phyloP scores from a whole-genome alignment of 805 yeast species.

The Dipodascopsis uninucleata region DNA sequence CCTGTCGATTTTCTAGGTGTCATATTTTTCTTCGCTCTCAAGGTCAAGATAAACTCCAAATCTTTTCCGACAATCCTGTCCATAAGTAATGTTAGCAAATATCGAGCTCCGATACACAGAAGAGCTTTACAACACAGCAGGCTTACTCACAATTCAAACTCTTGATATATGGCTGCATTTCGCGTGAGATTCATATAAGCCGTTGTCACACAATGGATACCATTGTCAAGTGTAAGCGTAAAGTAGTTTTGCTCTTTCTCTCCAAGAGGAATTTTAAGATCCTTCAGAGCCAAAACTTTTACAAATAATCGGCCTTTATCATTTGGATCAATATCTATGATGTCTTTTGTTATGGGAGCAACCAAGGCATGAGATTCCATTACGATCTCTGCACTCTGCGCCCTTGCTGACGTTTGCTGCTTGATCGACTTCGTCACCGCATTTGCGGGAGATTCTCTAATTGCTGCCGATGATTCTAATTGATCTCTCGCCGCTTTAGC shows the following conservation, averaged over 20 bases:
- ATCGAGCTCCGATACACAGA: not conserved
- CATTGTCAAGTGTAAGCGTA: conserved; percentile 63
- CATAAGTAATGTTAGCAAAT: too few relatives aligned
- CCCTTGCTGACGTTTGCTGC: not conserved
- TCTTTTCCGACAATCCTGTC: conserved; percentile 46
- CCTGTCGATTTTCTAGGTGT: too few relatives aligned
- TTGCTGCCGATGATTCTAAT: not conserved
- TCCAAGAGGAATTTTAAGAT: conserved; percentile 43
- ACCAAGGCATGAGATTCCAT: conserved; percentile 1
- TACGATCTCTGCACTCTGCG: not conserved
- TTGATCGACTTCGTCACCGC: not conserved
- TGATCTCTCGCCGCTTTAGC: not conserved
- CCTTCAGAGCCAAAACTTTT: conserved; percentile 49
- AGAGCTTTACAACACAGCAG: too few relatives aligned
- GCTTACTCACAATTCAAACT: conserved; percentile 60
- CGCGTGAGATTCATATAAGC: conserved; percentile 42
- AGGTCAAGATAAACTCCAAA: conserved; percentile 58
- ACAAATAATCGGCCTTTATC: conserved; percentile 45
- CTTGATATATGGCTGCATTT: conserved; percentile 51
- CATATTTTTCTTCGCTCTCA: conserved; percentile 53
- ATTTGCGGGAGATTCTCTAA: conserved; percentile 3
- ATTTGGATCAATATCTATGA: conserved; percentile 31
- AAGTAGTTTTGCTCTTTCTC: conserved; percentile 41
- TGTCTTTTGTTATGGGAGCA: conserved; percentile 4
- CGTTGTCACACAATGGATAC: conserved; percentile 72